Base-by-base conservation (phyloP, 1,284 basidiomycete genomes). In the Irpex sp. region DNA sequence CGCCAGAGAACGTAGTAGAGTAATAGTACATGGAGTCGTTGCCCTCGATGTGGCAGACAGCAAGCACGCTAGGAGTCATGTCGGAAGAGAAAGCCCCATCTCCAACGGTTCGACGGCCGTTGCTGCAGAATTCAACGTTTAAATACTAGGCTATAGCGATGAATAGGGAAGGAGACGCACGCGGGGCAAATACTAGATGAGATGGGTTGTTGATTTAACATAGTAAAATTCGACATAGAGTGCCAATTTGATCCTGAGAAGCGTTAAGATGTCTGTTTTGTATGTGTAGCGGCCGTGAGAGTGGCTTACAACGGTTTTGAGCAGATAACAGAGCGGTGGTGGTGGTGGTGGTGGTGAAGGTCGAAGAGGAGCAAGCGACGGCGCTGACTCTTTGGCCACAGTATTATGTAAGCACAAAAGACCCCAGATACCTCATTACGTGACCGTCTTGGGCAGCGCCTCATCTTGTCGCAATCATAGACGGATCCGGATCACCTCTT, bases 31-130 rank as follows among this genome's bases (percentile, higher is more conserved):
- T 87, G 74, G 92, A 83, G 74, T 86, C 81, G 61, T 78, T 85
- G 82, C 90, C 91, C 74, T 92, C 84, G 69, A 91, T 79, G 68
- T 89, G 88, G 84, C 89, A 92, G 70, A 93, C 87, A 67, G 91
- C 91, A 78, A 93, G 84, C 72, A 92, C 89, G 78, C 82, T 89
- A 71, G 88, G 84, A 78, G 85, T 83, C 79, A 82, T 85, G 89
- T 92, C 89, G 83, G 82, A 81, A 77, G 82, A 83, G 80, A 83
- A 81, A 81, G 91, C 91, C 91, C 91, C 91, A 93, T 93, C 92
- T 79, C 91, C 91, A 93, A 93, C 91, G 91, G 88, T 83, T 81
- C 86, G 88, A 91, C 91, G 85, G 79, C 90, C 91, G 91, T 93
- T 93, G 91, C 92, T 93, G 75, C 9, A 74, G 35, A 67, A 8